These are phyloP conservation scores for Erodium texanum DNA, from an alignment of 441 rosid species.

Conservation along the genomic window DNA sequence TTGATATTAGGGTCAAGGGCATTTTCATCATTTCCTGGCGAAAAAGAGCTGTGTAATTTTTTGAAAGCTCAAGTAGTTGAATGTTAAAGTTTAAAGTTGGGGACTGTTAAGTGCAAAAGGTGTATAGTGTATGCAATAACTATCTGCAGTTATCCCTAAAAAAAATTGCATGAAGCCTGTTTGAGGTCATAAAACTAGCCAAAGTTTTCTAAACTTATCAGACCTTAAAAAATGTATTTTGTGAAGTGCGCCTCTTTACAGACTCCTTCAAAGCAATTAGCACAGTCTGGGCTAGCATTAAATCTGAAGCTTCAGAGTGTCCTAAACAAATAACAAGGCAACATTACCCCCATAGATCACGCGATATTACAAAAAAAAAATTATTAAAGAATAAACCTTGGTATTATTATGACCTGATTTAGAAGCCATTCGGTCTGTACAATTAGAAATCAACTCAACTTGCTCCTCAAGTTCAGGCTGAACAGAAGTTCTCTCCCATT, in stretches of 20 bases:
- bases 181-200: too few relatives aligned
- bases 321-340: constrained; percentile 12
- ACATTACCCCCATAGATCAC: not conserved
- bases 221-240: constrained; percentile 51
- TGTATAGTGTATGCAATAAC: too few relatives aligned
- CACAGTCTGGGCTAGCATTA: constrained; percentile 45
- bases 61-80: too few relatives aligned
- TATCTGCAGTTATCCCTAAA: too few relatives aligned
- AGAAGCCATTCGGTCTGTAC: constrained; percentile 20
- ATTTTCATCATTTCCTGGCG: too few relatives aligned
- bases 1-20: too few relatives aligned
- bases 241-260: constrained; percentile 51
- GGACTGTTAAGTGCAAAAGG: too few relatives aligned
- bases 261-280: constrained; percentile 51
- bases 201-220: too few relatives aligned
- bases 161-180: too few relatives aligned
- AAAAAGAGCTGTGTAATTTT: too few relatives aligned
- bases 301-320: constrained; percentile 24
- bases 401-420: constrained; percentile 17
- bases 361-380: not conserved
- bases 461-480: constrained; percentile 46
- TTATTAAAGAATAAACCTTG: not conserved
- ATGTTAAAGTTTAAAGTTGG: too few relatives aligned
- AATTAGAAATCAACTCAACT: too few relatives aligned
- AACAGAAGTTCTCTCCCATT: constrained; percentile 58